phyloP scores from a whole-genome alignment of 1,284 basidiomycete genomes.

The Mycosarcoma mackinlayi region DNA sequence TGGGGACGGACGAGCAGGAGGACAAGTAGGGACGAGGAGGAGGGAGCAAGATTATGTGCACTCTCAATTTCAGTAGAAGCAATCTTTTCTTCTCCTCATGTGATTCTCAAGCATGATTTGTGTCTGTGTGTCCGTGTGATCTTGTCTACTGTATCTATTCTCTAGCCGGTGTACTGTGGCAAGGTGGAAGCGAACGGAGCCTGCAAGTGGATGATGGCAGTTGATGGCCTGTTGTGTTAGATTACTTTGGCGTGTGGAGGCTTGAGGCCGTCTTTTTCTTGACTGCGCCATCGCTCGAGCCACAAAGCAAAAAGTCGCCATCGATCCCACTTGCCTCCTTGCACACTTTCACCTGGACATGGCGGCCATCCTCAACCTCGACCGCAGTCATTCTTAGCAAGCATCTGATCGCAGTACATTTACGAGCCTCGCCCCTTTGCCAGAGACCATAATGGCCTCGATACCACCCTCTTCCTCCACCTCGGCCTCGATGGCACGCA shows the following conservation, averaged over 20 bases:
- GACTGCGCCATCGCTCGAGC: not conserved
- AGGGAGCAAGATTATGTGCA: too few relatives aligned
- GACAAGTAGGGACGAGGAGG: not conserved
- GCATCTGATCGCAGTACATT: too few relatives aligned
- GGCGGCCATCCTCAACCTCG: not conserved
- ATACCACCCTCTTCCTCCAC: slow-evolving; percentile 7
- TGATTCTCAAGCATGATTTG: too few relatives aligned
- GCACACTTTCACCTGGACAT: not conserved
- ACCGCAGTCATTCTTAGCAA: not conserved
- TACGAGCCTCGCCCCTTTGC: too few relatives aligned
- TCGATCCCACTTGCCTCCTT: not conserved
- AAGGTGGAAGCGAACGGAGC: too few relatives aligned
- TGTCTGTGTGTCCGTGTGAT: too few relatives aligned
- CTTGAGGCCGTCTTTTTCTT: too few relatives aligned
- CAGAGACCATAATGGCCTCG: slow-evolving; percentile 19
- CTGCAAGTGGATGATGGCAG: too few relatives aligned
- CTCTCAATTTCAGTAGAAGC: too few relatives aligned
- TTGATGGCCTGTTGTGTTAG: not conserved
- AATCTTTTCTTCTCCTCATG: too few relatives aligned
- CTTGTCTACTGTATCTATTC: too few relatives aligned
- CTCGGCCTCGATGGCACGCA: slow-evolving; percentile 73
- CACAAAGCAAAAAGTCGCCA: not conserved
- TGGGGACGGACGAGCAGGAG: slow-evolving; percentile 25
- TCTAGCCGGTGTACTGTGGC: too few relatives aligned
- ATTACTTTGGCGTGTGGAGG: not conserved